phyloP scores from a whole-genome alignment of 1,284 basidiomycete species.

The Gymnopus androsaceus region DNA sequence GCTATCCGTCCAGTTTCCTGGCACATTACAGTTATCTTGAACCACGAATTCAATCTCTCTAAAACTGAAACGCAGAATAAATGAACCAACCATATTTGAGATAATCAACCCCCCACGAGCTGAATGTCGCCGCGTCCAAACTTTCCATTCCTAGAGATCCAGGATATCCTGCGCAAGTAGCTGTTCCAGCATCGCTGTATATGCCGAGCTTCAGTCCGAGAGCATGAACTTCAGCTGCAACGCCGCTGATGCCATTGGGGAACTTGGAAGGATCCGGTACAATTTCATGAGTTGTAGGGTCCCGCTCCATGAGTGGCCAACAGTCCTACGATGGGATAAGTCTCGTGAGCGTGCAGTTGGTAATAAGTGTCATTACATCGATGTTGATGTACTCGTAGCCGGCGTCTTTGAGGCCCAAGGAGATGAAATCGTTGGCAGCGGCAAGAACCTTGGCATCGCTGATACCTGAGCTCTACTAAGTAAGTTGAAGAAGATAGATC shows the following conservation, averaged over 20 bases:
- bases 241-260: slow-evolving; percentile 49
- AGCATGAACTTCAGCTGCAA: slow-evolving; percentile 47
- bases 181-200: slow-evolving; percentile 57
- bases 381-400: slow-evolving; percentile 60
- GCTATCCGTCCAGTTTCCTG: slow-evolving; percentile 51
- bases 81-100: slow-evolving; percentile 49
- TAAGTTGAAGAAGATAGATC: not conserved
- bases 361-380: slow-evolving; percentile 37
- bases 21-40: slow-evolving; percentile 63
- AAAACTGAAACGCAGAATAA: not conserved
- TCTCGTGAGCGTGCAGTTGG: not conserved
- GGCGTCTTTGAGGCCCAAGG: slow-evolving; percentile 48
- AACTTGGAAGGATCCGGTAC: slow-evolving; percentile 54
- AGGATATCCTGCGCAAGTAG: slow-evolving; percentile 54
- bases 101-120: slow-evolving; percentile 57
- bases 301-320: slow-evolving; percentile 46
- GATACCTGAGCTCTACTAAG: slow-evolving; percentile 35
- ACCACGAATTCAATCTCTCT: no score
- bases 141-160: slow-evolving; percentile 51
- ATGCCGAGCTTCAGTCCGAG: slow-evolving; percentile 57
- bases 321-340: slow-evolving; percentile 42
- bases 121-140: slow-evolving; percentile 53
- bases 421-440: slow-evolving; percentile 49
- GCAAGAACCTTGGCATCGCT: slow-evolving; percentile 47
- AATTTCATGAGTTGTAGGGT: slow-evolving; percentile 42